Evolutionary conservation across 140 eudicot genomes (phyloP), one percentile per base, ranked within the genome.

Genomic region (Cichorium intybus): DNA sequence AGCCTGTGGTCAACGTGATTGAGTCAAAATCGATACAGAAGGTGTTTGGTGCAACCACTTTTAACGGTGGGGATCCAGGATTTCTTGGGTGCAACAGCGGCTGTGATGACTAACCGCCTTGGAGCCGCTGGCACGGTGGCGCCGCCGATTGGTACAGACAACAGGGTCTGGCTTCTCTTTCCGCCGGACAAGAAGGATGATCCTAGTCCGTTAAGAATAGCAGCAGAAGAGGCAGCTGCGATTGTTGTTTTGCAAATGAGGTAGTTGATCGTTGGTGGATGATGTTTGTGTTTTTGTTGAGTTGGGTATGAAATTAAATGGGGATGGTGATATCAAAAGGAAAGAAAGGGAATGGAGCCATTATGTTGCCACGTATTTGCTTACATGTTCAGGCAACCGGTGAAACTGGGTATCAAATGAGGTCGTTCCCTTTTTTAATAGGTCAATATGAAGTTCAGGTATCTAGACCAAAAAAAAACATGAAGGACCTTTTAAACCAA

Each of bases 31-130:
- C 17, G 27, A 21, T 20, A 9, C 14, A 52, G 29, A 16, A 16
- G n/a, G n/a, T n/a, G 21, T 58, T 45, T 22, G 37, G 35, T 83
- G 75, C 96, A 95, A 24, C 98, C 98, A 41, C 86, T 89, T 76
- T 50, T 88, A 51, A 92, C 98, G 17, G 67, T 89, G n/a, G 96
- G 98, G 76, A 92, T 77, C 98, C 98, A 92, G 4, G 98, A 92
- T 59, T 92, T 92, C 93, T 92, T 92, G 0, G 84, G 72, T 47
- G 95, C 89, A 69, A 79, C 95, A 7, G 90, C 95, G 4, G 93
- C 81, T 2, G 68, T 85, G 28, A 81, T 76, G 16, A 81, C 66
- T n/a, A 81, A 20, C 76, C 86, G 81, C 82, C 54, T 87, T 12
- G 91, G 78, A 35, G 84, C 79, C 0, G 60, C 76, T 3, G 77